phyloP scores from a whole-genome alignment of 2,329 filamentous ascomycete species.

The Ophiocordyceps polyrhachis-furcata region DNA sequence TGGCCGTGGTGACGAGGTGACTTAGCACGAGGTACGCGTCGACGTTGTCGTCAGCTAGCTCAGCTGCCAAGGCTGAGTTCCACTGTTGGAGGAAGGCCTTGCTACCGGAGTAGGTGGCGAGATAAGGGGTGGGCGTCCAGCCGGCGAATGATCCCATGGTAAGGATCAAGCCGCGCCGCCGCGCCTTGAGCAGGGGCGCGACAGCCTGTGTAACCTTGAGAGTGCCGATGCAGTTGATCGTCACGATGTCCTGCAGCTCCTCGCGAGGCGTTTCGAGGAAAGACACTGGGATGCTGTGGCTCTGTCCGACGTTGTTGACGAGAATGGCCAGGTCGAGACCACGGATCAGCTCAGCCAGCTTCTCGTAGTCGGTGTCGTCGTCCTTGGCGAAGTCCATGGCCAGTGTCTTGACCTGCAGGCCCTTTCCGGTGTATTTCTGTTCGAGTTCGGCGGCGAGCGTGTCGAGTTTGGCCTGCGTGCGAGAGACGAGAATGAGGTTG shows the following conservation, averaged over 20 bases:
- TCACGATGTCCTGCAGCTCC: conserved; percentile 80
- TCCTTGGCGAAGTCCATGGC: conserved; percentile 86
- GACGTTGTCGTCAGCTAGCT: conserved; percentile 64
- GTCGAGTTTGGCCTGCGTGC: conserved; percentile 82
- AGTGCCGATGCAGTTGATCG: conserved; percentile 85
- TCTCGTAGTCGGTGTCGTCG: conserved; percentile 60
- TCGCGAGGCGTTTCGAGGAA: conserved; percentile 63
- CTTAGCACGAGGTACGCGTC: conserved; percentile 83
- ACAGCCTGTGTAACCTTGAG: conserved; percentile 75
- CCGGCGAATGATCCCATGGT: conserved; percentile 97
- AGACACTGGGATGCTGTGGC: conserved; percentile 78
- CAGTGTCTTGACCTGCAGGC: conserved; percentile 54
- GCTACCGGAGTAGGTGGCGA: conserved; percentile 92
- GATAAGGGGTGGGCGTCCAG: conserved; percentile 73
- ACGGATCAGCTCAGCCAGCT: conserved; percentile 47
- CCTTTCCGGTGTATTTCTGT: conserved; percentile 40
- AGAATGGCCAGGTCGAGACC: conserved; percentile 70
- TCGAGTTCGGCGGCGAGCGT: conserved; percentile 58
- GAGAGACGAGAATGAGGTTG: conserved; percentile 87
- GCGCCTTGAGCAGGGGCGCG: conserved; percentile 65
- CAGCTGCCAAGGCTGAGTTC: conserved; percentile 69
- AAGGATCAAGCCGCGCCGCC: conserved; percentile 73
- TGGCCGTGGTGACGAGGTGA: conserved; percentile 86
- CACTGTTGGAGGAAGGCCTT: conserved; percentile 97
- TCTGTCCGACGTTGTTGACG: conserved; percentile 93